Base-by-base conservation (phyloP, 2,329 filamentous ascomycete species). In the Cladosporium halotolerans region DNA sequence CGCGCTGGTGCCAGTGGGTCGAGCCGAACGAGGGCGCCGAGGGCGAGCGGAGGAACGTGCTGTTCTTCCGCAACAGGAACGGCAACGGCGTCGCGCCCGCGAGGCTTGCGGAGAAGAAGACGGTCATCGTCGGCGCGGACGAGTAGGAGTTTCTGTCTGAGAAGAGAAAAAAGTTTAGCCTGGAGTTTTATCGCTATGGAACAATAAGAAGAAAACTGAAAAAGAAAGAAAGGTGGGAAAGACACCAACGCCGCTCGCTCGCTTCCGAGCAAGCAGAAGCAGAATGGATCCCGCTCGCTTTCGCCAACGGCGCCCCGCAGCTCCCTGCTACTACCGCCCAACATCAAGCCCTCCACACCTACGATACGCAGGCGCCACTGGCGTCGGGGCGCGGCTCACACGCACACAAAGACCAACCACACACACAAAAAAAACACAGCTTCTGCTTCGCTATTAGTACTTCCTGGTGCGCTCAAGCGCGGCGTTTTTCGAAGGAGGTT, bases 11-110 rank as follows among this genome's bases (percentile, higher is more conserved):
- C 81, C 90, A 97, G 73, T 99, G 90, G 89, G 91, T 99, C 58
- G 93, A 99, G 83, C 89, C 91, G 53, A 90, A 83, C 66, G 86
- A 83, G 64, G 89, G 83, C 51, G 88, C 90, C 47, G 73, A 83
- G 68, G 92, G 89, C 33, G 85, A 91, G 64, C 85, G 84, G 69
- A 86, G 89, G 76, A 84, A 86, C 57, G 85, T 99, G 31, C 73
- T 95, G 52, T 96, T 99, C 82, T 99, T 88, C 86, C 84, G 92
- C 68, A 99, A 99, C 80, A 80, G 80, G 64, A 99, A 97, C 74
- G 88, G 89, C 16, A 75, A 95, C 19, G 93, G 93, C 61, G 74
- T 83, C 34, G 68, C 77, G 45, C 80, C 80, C 5, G 61, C 69
- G 43, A 68, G 67, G 63, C 43, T 68, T 28, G 48, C 48, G 9